Evolutionary conservation across 208 protist species (phyloP), one percentile per base, ranked within the genome.

Genomic region (Acanthamoeba rhysodes): DNA sequence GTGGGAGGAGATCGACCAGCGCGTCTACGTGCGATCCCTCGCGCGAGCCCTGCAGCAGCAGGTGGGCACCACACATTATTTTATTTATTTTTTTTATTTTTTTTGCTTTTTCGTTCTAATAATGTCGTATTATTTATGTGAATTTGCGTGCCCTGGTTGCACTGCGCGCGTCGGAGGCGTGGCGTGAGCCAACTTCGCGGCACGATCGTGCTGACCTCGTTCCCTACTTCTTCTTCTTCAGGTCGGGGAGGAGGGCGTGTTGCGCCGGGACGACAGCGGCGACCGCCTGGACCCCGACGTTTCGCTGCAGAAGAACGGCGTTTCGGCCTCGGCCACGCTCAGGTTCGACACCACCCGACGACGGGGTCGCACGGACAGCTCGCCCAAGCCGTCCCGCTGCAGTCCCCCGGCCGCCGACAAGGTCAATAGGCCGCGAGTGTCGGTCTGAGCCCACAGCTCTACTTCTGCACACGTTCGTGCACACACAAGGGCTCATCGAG

Each of bases 211-310:
- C n/a, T 72, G 18, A 18, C 34, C 20, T 57, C 50, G 50, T 57
- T 57, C 2, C 50, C 10, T 57, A 0, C 3, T 57, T 57, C 2
- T 18, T 57, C 50, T 18, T 20, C 57, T 18, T 64, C 57, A 93
- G 87, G 87, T 93, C 5, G 59, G 59, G 7, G 4, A 68, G 7
- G 87, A 41, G 7, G 87, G 87, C 10, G 34, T 93, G 6, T 22
- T 93, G 16, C 29, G 87, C 4, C 74, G 29, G 32, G 87, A 93
- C 45, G 87, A 93, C 22, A 93, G 87, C n/a, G 87, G 87, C 24
- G 87, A 93, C 59, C 57, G 87, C 3, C 34, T 76, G 2, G 59
- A 93, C 45, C 4, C 59, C 18, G 87, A 93, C 3, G 6, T 93
- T 14, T 93, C 64, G 20, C 87, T 93, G 14, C 34, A 76, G 45